Base-by-base conservation (phyloP, 176 grass and related monocot species). In the Oryza glumipatula region DNA sequence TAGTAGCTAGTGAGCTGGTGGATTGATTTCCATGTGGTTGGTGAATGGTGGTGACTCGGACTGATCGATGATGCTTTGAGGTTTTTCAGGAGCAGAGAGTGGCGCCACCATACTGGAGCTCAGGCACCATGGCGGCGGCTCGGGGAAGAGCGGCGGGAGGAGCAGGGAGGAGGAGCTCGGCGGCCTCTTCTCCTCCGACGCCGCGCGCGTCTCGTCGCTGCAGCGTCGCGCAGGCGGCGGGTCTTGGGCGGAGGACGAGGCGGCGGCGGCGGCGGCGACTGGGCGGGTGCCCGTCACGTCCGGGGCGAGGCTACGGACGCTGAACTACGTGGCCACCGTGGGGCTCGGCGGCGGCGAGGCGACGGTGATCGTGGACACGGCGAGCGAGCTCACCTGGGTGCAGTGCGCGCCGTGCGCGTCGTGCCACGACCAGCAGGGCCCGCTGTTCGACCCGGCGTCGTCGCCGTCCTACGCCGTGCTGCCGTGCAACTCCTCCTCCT, bases 331-430 rank as follows among this genome's bases (percentile, higher is more conserved):
- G 0, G 83, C 89, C 56, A 86, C 92, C 51, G 70, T 94, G 0
- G 83, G 84, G 2, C 58, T 84, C 1, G 88, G 88, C 13, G 80
- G 86, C 80, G 84, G 72, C 36, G 74, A 94, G 75, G 86, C 89
- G 11, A 89, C 89, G 76, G 82, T 94, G 87, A 90, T 90, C 54
- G 80, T 94, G 13, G 94, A 97, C 82, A 97, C 92, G 21, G 94
- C 89, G 5, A 94, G 92, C 83, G 94, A 97, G 76, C 76, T 97
- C 43, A 94, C 89, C 19, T 97, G 94, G 95, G 89, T 94, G 45
- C 92, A 97, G 35, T 97, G 92, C 88, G 36, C 43, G 79, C 94
- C 92, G 5, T 97, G 92, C 94, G 81, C 70, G 8, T 67, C 92
- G 24, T 97, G 94, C 85, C 91, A 94, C 79, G 76, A 28, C 85